Base-by-base conservation (phyloP, 257 asterid species). In the Plantago elongata region DNA sequence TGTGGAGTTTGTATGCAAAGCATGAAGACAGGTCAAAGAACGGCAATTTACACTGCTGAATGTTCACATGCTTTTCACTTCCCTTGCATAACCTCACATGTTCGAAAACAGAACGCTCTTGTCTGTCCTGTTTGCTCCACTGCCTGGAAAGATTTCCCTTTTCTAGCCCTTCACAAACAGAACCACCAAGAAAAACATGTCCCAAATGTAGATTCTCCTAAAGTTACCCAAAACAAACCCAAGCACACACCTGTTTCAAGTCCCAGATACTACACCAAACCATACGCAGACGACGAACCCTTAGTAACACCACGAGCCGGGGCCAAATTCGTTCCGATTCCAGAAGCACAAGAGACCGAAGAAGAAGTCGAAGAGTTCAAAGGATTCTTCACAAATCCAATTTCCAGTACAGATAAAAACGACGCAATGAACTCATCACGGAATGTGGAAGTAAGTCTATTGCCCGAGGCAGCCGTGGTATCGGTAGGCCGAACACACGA, bases 41-140 rank as follows among this genome's bases (percentile, higher is more conserved):
- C 60, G 84, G 98, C 98, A 6, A 88, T 88, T 51, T 88, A 82
- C 73, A 92, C 97, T 14, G 98, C 95, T 15, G 97, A 89, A 69
- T 92, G 98, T 72, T 81, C 93, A 3, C 98, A 92, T 64, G 57
- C 80, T 50, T 92, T 92, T 17, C 98, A 92, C 57, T 92, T 84
- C 69, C 94, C 95, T 66, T 92, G 98, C 65, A 78, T 91, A 27
- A 83, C 88, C 29, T 74, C 94, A 0, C 90, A 84, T 60, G 82
- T 79, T 6, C 68, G 69, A 14, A 82, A 75, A 18, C 88, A 77
- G 9, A 68, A 66, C 71, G 64, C 69, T 22, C 89, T 91, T 13
- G 45, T 77, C 18, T 88, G 98, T 70, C 98, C 98, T 12, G 82
- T 84, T 51, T 92, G 99, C 75, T 71, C 68, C n/a, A 74, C 78